phyloP scores from a whole-genome alignment of 345 rosid species.

The Microcos paniculata region DNA sequence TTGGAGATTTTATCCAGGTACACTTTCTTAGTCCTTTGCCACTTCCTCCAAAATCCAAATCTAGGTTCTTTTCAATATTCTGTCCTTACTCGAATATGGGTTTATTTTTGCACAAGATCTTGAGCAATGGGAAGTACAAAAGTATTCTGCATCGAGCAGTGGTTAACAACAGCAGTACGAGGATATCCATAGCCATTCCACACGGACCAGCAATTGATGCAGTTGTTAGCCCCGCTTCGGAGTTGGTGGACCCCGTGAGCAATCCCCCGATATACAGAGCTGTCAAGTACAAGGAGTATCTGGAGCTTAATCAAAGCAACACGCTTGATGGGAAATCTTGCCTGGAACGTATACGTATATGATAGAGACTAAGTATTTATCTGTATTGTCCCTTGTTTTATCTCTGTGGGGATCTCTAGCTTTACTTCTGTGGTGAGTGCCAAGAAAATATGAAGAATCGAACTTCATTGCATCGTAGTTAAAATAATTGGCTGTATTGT shows the following conservation, averaged over 20 bases:
- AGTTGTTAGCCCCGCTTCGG: slow-evolving; percentile 33
- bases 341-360: slow-evolving; percentile 28
- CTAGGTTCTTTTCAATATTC: background rate
- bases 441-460: background rate
- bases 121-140: slow-evolving; percentile 61
- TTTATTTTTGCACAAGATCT: slow-evolving; percentile 22
- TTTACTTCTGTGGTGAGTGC: slow-evolving; percentile 33
- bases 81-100: background rate
- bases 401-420: slow-evolving; percentile 30
- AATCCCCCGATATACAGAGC: slow-evolving; percentile 29
- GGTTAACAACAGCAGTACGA: slow-evolving; percentile 33
- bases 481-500: background rate
- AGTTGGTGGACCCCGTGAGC: slow-evolving; percentile 22
- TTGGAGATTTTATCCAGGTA: slow-evolving; percentile 57
- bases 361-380: slow-evolving; percentile 23
- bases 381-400: slow-evolving; percentile 25
- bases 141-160: slow-evolving; percentile 49
- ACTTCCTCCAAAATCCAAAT: background rate
- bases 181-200: slow-evolving; percentile 35
- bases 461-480: background rate
- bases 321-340: slow-evolving; percentile 33
- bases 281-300: slow-evolving; percentile 35
- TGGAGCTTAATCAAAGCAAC: slow-evolving; percentile 37
- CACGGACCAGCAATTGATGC: slow-evolving; percentile 48
- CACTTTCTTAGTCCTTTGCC: background rate